phyloP scores from a whole-genome alignment of 2,329 filamentous ascomycete species.

The Pseudocercospora eumusae region DNA sequence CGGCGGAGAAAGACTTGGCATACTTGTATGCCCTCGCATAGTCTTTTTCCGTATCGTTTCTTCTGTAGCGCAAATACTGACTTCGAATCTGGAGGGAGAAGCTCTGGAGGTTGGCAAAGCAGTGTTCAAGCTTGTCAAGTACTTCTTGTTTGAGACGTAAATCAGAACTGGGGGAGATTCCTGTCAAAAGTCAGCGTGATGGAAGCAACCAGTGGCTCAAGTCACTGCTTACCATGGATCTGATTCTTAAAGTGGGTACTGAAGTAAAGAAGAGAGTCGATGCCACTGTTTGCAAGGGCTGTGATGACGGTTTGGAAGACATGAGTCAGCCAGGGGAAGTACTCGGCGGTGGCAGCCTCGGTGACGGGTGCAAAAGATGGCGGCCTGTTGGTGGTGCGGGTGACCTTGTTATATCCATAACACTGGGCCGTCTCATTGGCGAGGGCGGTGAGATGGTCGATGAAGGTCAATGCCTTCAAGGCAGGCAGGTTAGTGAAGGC shows the following conservation, averaged over 20 bases:
- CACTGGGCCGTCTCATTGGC: slow-evolving; percentile 17
- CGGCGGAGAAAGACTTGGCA: slow-evolving; percentile 16
- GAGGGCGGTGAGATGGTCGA: slow-evolving; percentile 19
- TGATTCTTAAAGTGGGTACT: slow-evolving; percentile 18
- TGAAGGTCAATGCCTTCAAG: slow-evolving; percentile 18
- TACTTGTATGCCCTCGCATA: slow-evolving; percentile 9
- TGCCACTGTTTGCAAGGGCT: slow-evolving; percentile 27
- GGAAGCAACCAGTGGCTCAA: neutral
- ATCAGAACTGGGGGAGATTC: slow-evolving; percentile 22
- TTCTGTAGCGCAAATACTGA: slow-evolving; percentile 12
- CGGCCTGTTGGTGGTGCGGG: slow-evolving; percentile 24
- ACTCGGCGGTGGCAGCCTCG: slow-evolving; percentile 9
- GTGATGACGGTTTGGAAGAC: slow-evolving; percentile 25
- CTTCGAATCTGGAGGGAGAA: slow-evolving; percentile 23
- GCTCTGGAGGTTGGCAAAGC: slow-evolving; percentile 24
- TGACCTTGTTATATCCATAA: slow-evolving; percentile 27
- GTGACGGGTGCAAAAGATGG: slow-evolving; percentile 15
- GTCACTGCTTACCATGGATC: neutral
- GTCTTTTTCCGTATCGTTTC: slow-evolving; percentile 2
- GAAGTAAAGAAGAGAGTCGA: slow-evolving; percentile 21
- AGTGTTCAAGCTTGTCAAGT: slow-evolving; percentile 13
- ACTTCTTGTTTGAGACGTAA: slow-evolving; percentile 21
- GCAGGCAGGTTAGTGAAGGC: slow-evolving; percentile 30
- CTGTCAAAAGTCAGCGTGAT: neutral
- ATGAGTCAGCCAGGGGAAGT: slow-evolving; percentile 25